A percentile compares a stretch with the other conserved stretches of the same genome.
phyloP scores from a whole-genome alignment of 345 rosid species.

The Populus nigra region DNA sequence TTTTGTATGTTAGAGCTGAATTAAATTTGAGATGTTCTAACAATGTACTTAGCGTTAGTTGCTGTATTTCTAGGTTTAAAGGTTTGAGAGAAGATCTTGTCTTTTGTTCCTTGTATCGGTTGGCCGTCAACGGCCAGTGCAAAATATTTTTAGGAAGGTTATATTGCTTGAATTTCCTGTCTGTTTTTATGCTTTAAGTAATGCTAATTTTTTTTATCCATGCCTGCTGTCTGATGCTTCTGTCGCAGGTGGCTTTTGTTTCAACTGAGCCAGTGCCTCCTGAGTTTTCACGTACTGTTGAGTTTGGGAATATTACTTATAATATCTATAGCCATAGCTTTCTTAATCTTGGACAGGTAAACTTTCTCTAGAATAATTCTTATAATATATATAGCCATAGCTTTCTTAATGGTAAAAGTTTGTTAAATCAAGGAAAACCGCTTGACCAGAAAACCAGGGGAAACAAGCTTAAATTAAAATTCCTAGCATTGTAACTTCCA shows the following conservation, averaged over 20 bases:
- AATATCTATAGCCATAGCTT: constrained; percentile 87
- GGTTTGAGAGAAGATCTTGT: neutral
- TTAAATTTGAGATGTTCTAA: neutral
- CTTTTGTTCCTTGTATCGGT: neutral
- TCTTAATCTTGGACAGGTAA: constrained; percentile 88
- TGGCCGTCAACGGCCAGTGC: neutral
- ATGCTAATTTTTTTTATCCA: neutral
- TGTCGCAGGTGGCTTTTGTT: constrained; percentile 75
- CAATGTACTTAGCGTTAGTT: neutral
- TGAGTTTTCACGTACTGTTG: constrained; percentile 55
- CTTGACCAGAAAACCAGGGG: neutral
- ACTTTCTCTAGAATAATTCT: neutral
- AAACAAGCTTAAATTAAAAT: neutral
- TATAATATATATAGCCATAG: too few species aligned
- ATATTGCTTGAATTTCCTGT: neutral
- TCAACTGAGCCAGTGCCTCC: constrained; percentile 63
- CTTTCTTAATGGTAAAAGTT: neutral
- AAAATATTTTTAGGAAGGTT: neutral
- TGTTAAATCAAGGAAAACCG: neutral
- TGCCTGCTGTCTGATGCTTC: neutral
- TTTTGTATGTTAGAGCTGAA: too few species aligned
- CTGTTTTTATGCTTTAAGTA: constrained; percentile 1
- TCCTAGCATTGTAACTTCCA: neutral
- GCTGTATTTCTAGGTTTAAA: neutral
- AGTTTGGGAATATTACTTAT: constrained; percentile 61